phyloP scores from a whole-genome alignment of 1,139 yeast genomes.

The Nakaseomyces uthaithaninus region DNA sequence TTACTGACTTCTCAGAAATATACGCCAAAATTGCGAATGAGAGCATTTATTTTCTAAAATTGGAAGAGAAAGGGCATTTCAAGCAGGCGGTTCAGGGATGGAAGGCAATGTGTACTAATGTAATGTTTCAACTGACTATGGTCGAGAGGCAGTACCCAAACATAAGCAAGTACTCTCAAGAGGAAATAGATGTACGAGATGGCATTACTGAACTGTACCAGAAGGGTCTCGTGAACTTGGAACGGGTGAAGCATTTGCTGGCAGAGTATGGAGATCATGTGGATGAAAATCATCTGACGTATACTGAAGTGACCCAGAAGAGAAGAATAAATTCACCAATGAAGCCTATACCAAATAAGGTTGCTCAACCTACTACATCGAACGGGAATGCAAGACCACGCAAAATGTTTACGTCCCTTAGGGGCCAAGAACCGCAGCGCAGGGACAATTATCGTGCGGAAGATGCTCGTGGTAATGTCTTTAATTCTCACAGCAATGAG shows the following conservation, averaged over 20 bases:
- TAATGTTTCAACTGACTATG: slow-evolving; percentile 47
- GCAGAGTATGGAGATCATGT: not conserved
- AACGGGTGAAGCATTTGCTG: slow-evolving; percentile 28
- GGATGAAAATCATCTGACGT: not conserved
- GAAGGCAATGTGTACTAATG: slow-evolving; percentile 57
- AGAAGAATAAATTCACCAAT: slow-evolving; percentile 5
- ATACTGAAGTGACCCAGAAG: not conserved
- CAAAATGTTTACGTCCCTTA: not conserved
- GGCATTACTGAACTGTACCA: slow-evolving; percentile 33
- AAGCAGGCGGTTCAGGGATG: slow-evolving; percentile 61
- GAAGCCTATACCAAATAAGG: slow-evolving; percentile 1
- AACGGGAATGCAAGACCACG: not conserved
- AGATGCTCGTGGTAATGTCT: slow-evolving; percentile 1
- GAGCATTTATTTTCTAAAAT: slow-evolving; percentile 46
- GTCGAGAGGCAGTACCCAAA: slow-evolving; percentile 41
- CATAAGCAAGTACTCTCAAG: slow-evolving; percentile 37
- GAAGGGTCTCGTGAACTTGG: slow-evolving; percentile 34
- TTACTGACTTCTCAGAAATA: slow-evolving; percentile 51
- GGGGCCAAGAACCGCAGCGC: not conserved
- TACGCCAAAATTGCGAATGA: slow-evolving; percentile 55
- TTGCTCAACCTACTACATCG: slow-evolving; percentile 1
- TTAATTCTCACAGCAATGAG: not conserved
- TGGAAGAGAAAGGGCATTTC: slow-evolving; percentile 47
- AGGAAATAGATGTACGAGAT: slow-evolving; percentile 34
- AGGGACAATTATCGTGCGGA: not conserved